Percentiles rank a stretch among this genome's conserved stretches.
These are phyloP conservation scores for Phytophthora tubulina DNA, from an alignment of 352 stramenopile genomes.

Conservation along the genomic window DNA sequence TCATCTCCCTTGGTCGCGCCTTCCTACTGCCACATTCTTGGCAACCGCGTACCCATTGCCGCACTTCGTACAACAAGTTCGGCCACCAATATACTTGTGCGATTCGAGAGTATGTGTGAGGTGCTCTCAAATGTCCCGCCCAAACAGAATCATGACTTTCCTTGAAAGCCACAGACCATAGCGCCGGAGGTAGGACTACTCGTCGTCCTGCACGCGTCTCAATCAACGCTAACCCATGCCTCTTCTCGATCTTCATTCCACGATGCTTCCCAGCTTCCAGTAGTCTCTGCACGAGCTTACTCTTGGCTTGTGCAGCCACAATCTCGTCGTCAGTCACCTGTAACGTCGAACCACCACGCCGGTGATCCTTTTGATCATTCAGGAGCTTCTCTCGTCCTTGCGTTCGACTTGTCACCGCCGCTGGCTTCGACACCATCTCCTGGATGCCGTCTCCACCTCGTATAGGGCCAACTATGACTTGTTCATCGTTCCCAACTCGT, in stretches of 20 bases:
- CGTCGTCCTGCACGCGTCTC: not conserved
- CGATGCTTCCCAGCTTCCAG: not conserved
- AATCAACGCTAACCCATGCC: not conserved
- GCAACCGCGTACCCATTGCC: not conserved
- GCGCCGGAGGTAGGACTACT: not conserved
- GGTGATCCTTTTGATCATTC: too few species aligned
- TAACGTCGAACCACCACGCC: too few species aligned
- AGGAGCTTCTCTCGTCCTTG: too few species aligned
- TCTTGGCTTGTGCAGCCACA: not conserved
- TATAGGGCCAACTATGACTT: too few species aligned
- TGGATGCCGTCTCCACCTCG: too few species aligned
- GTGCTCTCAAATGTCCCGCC: too few species aligned
- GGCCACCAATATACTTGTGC: not conserved
- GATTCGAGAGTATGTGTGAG: not conserved
- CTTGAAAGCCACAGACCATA: not conserved
- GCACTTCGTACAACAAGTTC: not conserved
- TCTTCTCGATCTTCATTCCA: not conserved
- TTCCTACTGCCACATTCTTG: not conserved
- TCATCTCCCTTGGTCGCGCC: not conserved
- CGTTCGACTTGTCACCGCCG: too few species aligned
- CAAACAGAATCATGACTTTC: conserved; percentile 2
- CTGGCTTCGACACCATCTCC: too few species aligned
- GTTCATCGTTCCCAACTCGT: too few species aligned
- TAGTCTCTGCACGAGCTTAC: not conserved
- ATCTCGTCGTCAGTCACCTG: conserved; percentile 1